Conservation (phyloP, 164 flowering plant species). For the Magnolia changhungtana region DNA sequence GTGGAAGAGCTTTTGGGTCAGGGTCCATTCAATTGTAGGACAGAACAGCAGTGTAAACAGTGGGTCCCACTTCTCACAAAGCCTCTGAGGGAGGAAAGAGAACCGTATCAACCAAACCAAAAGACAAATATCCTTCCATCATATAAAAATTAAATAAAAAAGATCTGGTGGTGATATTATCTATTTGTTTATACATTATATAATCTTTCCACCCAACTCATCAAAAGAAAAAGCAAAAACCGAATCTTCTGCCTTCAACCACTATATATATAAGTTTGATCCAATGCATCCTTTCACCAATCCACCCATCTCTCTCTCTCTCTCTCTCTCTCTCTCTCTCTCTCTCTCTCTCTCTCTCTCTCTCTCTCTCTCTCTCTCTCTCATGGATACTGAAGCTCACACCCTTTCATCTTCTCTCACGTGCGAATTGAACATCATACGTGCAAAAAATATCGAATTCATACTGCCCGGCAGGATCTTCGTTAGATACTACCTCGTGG, state of each 20-base stretch:
- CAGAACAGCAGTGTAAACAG: too few species aligned
- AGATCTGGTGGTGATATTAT: not conserved
- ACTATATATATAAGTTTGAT: not conserved
- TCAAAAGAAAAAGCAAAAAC: not conserved
- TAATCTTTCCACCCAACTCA: not conserved
- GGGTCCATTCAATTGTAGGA: too few species aligned
- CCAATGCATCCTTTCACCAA: constrained; percentile 1
- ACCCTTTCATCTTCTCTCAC: constrained; percentile 10
- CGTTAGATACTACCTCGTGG: constrained; percentile 54
- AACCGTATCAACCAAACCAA: too few species aligned
- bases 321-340: not conserved
- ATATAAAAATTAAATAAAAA: not conserved
- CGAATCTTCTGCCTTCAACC: not conserved
- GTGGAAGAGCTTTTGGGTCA: too few species aligned
- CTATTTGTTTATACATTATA: not conserved
- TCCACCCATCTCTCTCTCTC: not conserved
- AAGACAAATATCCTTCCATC: too few species aligned
- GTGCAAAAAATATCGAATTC: constrained; percentile 50
- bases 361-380: not conserved
- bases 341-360: not conserved
- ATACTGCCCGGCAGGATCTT: constrained; percentile 30
- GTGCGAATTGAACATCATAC: constrained; percentile 45
- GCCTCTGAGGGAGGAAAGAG: too few species aligned
- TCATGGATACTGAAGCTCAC: not conserved
- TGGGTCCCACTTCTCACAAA: too few species aligned